Evolutionary conservation across 345 rosid species (phyloP), one percentile per base, ranked within the genome.

Genomic region (Citrus trifoliata): DNA sequence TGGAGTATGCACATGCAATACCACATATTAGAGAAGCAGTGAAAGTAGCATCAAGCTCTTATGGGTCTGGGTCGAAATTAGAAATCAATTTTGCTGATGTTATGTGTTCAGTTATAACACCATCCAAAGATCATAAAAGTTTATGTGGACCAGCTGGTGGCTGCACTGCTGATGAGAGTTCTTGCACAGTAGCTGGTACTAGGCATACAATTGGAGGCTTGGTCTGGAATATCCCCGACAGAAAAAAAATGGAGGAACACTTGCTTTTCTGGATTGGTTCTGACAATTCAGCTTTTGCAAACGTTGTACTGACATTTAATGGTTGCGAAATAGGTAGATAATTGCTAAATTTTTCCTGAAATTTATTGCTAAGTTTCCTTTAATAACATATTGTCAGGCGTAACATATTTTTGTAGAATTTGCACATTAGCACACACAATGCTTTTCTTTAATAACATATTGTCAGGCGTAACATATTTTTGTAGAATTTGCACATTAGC

Each of bases 211-310:
- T 88, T 32, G 97, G 97, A 87, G 99, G 99, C 72, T 82, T 96
- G 84, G 80, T 82, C 66, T 93, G 98, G 99, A 88, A 84, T 75
- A 67, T 92, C 67, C 90, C 95, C 5, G 64, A 78, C 73, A 91
- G 94, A 81, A 76, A 70, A 61, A 94, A 79, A 82, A 88, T 90
- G 83, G 99, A 91, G 73, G 93, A 89, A 63, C 86, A 82, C 88
- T 63, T 87, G 76, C 88, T 96, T 79, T 88, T 89, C 72, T 96
- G 97, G 95, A 86, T 96, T 53, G 98, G 97, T 70, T 86, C 91
- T 25, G 92, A 85, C 63, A 88, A 78, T 93, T 73, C 97, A 82
- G 97, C 99, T 35, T 96, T 94, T 75, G 85, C 90, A 67, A 94
- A 96, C 81, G 86, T 89, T 73, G 97, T 96, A 65, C 80, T 92